Conservation (phyloP, 208 protist species). For the Crithidia acanthocephali region DNA sequence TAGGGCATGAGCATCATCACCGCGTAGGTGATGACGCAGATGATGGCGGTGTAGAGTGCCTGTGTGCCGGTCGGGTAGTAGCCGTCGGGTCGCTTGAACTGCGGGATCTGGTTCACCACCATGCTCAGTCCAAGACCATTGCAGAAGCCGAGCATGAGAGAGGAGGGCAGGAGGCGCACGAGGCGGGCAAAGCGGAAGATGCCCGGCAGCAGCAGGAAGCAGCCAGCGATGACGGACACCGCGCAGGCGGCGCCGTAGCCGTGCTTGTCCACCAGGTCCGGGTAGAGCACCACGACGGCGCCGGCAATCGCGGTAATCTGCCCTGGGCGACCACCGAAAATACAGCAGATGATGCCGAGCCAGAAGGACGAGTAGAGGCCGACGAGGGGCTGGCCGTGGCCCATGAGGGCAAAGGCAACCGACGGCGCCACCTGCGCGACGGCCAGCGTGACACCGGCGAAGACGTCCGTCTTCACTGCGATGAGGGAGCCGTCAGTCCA, state of each 20-base stretch:
- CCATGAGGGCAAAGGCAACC: slow-evolving; percentile 59
- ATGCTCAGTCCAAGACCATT: slow-evolving; percentile 59
- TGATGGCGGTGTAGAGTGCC: slow-evolving; percentile 51
- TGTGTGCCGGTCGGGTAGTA: slow-evolving; percentile 41
- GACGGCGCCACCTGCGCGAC: slow-evolving; percentile 58
- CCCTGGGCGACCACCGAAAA: slow-evolving; percentile 55
- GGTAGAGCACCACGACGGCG: slow-evolving; percentile 62
- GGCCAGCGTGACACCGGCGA: slow-evolving; percentile 54
- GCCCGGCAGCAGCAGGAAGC: slow-evolving; percentile 46
- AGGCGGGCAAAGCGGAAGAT: slow-evolving; percentile 54
- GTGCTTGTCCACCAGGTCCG: slow-evolving; percentile 49
- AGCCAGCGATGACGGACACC: slow-evolving; percentile 49
- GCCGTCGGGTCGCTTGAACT: slow-evolving; percentile 49
- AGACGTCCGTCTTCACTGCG: slow-evolving; percentile 49
- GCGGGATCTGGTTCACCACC: slow-evolving; percentile 48
- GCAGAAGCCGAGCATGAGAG: slow-evolving; percentile 65
- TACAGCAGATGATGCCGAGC: slow-evolving; percentile 49
- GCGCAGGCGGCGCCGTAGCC: slow-evolving; percentile 49
- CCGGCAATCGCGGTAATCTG: slow-evolving; percentile 63
- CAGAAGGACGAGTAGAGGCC: slow-evolving; percentile 66
- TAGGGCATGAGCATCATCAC: slow-evolving; percentile 68
- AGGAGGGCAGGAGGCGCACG: slow-evolving; percentile 50
- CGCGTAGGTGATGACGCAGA: slow-evolving; percentile 54
- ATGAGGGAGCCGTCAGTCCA: slow-evolving; percentile 59
- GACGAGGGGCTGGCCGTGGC: slow-evolving; percentile 43